Evolutionary conservation across 768 basidiomycete species (phyloP), one percentile per base, ranked within the genome.

Genomic region (Rhodotorula kratochvilovae): DNA sequence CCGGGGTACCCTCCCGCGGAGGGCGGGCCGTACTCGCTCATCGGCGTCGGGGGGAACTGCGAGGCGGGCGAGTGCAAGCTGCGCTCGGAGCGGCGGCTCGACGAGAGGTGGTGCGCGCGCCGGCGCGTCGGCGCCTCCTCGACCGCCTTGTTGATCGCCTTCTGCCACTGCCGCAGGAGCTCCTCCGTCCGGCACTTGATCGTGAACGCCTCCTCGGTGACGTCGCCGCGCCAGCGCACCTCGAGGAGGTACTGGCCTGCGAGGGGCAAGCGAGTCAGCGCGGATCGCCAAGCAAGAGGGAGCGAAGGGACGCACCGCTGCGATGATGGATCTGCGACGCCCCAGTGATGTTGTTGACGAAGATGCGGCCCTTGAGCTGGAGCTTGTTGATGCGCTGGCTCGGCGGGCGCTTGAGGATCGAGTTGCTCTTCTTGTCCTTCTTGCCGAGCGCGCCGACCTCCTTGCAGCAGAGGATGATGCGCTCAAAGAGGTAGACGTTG

Each of bases 381-480:
- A 97, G 85, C 46, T 85, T 67, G 80, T 46, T 83, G 81, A 56
- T 67, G 60, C 11, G 83, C 81, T 69, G 65, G 31, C 62, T 71
- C 46, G 83, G 80, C 73, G 89, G 89, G 81, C 93, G 95, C 84
- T 94, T 92, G 71, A 96, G 80, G 61, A 97, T 86, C 13, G 91
- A 91, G 67, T 90, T 90, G 78, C 85, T 92, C 84, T 97, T 97
- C 76, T 85, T 84, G 50, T 83, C 83, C 81, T 91, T 90, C 80
- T 86, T 87, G 66, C 78, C 80, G 51, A 85, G 84, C 71, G 85
- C 87, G 46, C 84, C 83, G 12, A 89, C 89, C 80, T 98, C 96
- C 80, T 98, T 98, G 84, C 96, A 98, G 81, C 96, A 99, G 31
- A 98, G 85, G 75, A 99, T 92, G 81, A 99, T 99, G 83, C 92